These are phyloP conservation scores for Ceratobasidium sp. DNA, from an alignment of 1,284 basidiomycete genomes.

Conservation along the genomic window DNA sequence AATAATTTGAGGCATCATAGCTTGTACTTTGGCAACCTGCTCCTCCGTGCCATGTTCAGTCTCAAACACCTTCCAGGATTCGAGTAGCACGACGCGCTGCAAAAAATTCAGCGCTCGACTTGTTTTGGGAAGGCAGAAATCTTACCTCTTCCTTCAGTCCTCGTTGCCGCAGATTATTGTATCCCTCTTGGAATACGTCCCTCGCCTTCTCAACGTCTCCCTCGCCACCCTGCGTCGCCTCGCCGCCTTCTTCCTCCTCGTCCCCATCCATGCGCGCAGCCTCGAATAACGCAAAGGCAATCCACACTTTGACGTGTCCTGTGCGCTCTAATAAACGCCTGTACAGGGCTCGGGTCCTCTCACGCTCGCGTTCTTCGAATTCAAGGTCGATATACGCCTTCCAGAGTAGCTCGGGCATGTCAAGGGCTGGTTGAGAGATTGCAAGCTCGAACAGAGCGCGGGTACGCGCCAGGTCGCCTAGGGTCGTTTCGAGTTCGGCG, in stretches of 20 bases:
- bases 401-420: slow-evolving; percentile 99
- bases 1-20: slow-evolving; percentile 91
- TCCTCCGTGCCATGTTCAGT: slow-evolving; percentile 77
- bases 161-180: slow-evolving; percentile 85
- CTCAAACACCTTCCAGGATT: slow-evolving; percentile 95
- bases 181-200: slow-evolving; percentile 85
- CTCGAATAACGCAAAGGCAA: slow-evolving; percentile 83
- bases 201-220: slow-evolving; percentile 80
- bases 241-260: slow-evolving; percentile 77
- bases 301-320: slow-evolving; percentile 95
- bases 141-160: slow-evolving; percentile 88
- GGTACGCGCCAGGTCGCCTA: slow-evolving; percentile 92
- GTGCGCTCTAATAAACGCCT: slow-evolving; percentile 89
- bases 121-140: neutral
- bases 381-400: slow-evolving; percentile 98
- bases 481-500: slow-evolving; percentile 92
- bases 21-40: slow-evolving; percentile 82
- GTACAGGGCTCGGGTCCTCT: slow-evolving; percentile 86
- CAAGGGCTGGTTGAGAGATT: slow-evolving; percentile 88
- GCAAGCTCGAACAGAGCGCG: slow-evolving; percentile 97
- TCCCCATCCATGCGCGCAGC: slow-evolving; percentile 75
- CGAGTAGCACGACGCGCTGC: slow-evolving; percentile 87
- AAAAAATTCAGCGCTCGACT: slow-evolving; percentile 40
- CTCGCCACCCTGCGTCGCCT: slow-evolving; percentile 72
- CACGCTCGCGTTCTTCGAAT: slow-evolving; percentile 86